Evolutionary conservation across 148 eudicot genomes (phyloP), one percentile per base, ranked within the genome.

Genomic region (Oxyria digyna): DNA sequence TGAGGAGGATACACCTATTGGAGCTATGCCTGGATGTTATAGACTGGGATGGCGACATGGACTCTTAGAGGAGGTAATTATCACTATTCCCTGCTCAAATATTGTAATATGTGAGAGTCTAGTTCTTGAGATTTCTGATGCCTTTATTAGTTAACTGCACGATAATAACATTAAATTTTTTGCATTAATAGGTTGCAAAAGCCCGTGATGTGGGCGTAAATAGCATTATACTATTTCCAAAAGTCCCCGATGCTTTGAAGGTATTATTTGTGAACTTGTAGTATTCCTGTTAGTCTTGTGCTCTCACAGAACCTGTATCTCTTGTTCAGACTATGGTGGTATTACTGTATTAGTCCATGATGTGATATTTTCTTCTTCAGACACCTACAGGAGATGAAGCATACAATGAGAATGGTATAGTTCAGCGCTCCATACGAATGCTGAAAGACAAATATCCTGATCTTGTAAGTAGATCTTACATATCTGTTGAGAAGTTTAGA

Each of bases 21-120:
- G 93, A 42, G 97, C 99, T 43, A 94, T 94, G 99, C 99, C 99
- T 33, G 99, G 99, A 13, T 94, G 99, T 55, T 94, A 85, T 73
- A 87, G 99, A 78, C 93, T 94, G 57, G 97, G 97, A 15, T 90
- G 99, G 99, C 83, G 96, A 73, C 99, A 94, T 79, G 97, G 99
- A 67, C 97, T 94, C 75, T 50, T 94, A n/a, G 95, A 93, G 78
- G 87, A 93, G 96, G 98, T 93, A 69, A 12, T 55, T 55, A 55
- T 6, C 33, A 26, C 33, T 11, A 24, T 55, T 24, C 32, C 62
- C 13, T 27, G 32, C 62, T 55, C n/a, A 55, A 24, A 55, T 6
- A 21, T 8, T 20, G 27, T 18, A 4, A 21, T 50, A 6, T 50
- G 11, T 50, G 26, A 55, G 62, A 26, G 29, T 52, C 6, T 55